A percentile compares a stretch with the other conserved stretches of the same genome.
phyloP scores from a whole-genome alignment of 169 alveolate species.

The Babesia microti region DNA sequence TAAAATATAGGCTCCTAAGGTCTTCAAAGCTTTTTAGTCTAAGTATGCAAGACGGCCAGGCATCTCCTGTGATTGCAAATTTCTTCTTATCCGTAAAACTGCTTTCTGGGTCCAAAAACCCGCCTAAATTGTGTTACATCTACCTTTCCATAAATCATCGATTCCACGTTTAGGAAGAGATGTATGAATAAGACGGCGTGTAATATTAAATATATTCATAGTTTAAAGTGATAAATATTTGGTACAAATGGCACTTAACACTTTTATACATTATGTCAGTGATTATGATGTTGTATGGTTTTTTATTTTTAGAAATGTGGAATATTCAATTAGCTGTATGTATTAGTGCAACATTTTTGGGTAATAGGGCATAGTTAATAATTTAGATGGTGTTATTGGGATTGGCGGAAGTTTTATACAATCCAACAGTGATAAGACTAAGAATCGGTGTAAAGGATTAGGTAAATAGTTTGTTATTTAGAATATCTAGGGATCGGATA shows the following conservation, averaged over 20 bases:
- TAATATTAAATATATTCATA: no score
- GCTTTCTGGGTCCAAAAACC: conserved; percentile 56
- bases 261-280: no score
- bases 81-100: conserved; percentile 46
- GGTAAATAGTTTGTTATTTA: conserved; percentile 8
- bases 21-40: conserved; percentile 69
- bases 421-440: conserved; percentile 14
- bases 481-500: conserved; percentile 50
- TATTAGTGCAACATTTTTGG: no score
- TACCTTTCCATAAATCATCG: conserved; percentile 65
- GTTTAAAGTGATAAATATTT: no score
- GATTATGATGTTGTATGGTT: no score
- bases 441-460: conserved; percentile 34
- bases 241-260: no score
- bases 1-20: conserved; percentile 64
- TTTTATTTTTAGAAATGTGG: no score
- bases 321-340: no score
- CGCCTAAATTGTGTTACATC: conserved; percentile 35
- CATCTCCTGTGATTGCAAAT: conserved; percentile 63
- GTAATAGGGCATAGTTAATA: no score
- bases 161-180: conserved; percentile 55
- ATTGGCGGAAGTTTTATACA: no score
- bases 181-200: conserved; percentile 3
- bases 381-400: no score
- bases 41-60: conserved; percentile 73